These are phyloP conservation scores for Mycena venus DNA, from an alignment of 768 basidiomycete species.

Conservation along the genomic window DNA sequence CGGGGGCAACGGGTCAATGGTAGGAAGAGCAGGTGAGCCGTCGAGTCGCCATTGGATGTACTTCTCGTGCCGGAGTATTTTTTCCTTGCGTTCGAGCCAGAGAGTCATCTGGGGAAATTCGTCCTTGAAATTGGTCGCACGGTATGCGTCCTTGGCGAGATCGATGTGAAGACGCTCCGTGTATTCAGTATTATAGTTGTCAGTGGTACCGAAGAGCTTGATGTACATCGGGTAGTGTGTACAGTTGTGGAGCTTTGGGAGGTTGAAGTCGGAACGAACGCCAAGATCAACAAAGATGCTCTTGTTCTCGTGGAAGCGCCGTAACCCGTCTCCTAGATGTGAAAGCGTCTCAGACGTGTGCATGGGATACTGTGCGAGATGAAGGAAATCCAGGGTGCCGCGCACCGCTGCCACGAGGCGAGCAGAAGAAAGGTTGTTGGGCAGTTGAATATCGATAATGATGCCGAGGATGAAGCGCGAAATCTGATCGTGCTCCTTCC, in stretches of 20 bases:
- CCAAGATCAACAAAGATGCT: slow-evolving; percentile 42
- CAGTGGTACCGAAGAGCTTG: too few species aligned
- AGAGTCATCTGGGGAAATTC: slow-evolving; percentile 29
- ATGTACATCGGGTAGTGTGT: slow-evolving; percentile 38
- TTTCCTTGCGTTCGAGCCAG: slow-evolving; percentile 48
- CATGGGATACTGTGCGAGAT: slow-evolving; percentile 44
- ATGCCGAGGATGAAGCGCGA: slow-evolving; percentile 38
- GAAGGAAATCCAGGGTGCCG: too few species aligned
- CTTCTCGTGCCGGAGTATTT: too few species aligned
- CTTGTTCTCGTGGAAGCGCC: slow-evolving; percentile 49
- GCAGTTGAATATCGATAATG: slow-evolving; percentile 34
- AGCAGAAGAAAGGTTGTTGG: background rate
- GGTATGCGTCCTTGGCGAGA: too few species aligned
- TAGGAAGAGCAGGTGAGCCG: slow-evolving; percentile 20
- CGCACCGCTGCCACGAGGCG: slow-evolving; percentile 34
- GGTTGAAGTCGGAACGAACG: slow-evolving; percentile 41
- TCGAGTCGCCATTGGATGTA: slow-evolving; percentile 38
- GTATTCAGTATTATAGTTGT: too few species aligned
- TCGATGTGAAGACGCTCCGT: too few species aligned
- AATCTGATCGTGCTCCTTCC: slow-evolving; percentile 44
- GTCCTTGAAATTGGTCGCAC: slow-evolving; percentile 45
- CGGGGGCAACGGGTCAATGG: slow-evolving; percentile 13
- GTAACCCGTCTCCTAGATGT: slow-evolving; percentile 33
- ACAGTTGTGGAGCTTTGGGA: slow-evolving; percentile 44
- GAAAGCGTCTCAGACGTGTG: slow-evolving; percentile 41